Evolutionary conservation across 441 rosid species (phyloP).

Genomic region (Sinapis alba): DNA sequence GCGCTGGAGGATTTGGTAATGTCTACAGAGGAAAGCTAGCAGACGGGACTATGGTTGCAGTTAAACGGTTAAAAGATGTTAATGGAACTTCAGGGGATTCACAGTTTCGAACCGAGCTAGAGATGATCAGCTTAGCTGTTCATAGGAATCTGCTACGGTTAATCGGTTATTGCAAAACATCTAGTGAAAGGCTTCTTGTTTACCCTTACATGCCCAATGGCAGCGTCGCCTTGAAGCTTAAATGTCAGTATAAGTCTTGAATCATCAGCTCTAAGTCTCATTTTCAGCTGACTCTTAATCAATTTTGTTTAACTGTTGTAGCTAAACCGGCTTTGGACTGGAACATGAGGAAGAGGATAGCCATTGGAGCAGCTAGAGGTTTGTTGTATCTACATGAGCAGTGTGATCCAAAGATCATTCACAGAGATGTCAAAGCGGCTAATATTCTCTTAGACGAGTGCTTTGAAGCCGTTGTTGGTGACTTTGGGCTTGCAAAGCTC

Average conservation of each 20-base stretch:
- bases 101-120: slow-evolving; percentile 84
- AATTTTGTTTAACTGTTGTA: slow-evolving; percentile 29
- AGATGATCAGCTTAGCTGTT: slow-evolving; percentile 94
- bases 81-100: slow-evolving; percentile 76
- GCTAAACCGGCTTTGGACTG: slow-evolving; percentile 84
- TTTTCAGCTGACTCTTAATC: neutral
- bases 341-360: slow-evolving; percentile 85
- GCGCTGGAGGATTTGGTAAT: slow-evolving; percentile 90
- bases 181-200: slow-evolving; percentile 76
- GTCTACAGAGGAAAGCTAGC: slow-evolving; percentile 88
- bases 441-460: slow-evolving; percentile 81
- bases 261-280: neutral
- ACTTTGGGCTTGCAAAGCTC: slow-evolving; percentile 92
- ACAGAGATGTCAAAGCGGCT: slow-evolving; percentile 94
- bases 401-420: slow-evolving; percentile 93
- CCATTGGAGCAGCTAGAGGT: slow-evolving; percentile 89
- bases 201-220: slow-evolving; percentile 94
- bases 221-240: slow-evolving; percentile 87
- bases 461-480: slow-evolving; percentile 87
- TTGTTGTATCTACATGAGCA: slow-evolving; percentile 89
- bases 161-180: slow-evolving; percentile 77
- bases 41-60: slow-evolving; percentile 76
- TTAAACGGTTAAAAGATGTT: slow-evolving; percentile 75
- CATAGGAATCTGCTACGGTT: slow-evolving; percentile 79
- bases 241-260: slow-evolving; percentile 53